A percentile compares a stretch with the other conserved stretches of the same genome.
These are phyloP conservation scores for Pyropia yezoensis DNA, from an alignment of 23 red algal species.

Conservation along the genomic window DNA sequence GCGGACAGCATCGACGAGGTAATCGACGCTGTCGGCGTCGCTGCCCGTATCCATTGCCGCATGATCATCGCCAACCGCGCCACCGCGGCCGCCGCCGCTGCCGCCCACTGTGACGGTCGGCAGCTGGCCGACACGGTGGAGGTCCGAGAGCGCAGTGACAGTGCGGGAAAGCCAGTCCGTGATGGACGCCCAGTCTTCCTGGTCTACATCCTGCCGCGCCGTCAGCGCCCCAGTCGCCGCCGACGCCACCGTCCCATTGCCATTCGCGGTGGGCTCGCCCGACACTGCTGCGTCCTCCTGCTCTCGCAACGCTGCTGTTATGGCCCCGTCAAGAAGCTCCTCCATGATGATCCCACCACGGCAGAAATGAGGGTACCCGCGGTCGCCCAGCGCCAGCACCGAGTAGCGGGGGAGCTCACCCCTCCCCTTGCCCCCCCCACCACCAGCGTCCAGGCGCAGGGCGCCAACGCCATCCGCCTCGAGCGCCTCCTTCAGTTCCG, in stretches of 20 bases:
- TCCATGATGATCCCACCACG: slow-evolving; percentile 25
- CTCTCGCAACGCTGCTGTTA: not conserved
- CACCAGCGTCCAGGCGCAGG: not conserved
- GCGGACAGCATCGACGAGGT: slow-evolving; percentile 21
- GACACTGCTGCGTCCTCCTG: not conserved
- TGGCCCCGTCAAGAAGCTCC: slow-evolving; percentile 22
- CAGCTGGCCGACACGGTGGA: not conserved
- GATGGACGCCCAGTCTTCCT: slow-evolving; percentile 87
- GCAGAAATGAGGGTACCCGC: slow-evolving; percentile 85
- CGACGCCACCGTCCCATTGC: too few relatives aligned
- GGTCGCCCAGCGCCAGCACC: slow-evolving; percentile 81
- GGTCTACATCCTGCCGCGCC: slow-evolving; percentile 40
- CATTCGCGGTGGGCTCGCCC: too few relatives aligned
- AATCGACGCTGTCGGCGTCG: slow-evolving; percentile 13
- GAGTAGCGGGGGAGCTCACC: slow-evolving; percentile 16
- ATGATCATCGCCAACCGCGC: not conserved
- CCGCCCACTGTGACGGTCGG: too few relatives aligned
- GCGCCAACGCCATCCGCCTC: slow-evolving; percentile 8
- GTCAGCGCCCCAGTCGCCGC: slow-evolving; percentile 1
- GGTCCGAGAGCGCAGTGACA: slow-evolving; percentile 4
- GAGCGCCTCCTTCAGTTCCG: slow-evolving; percentile 45
- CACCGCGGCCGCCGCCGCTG: too few relatives aligned
- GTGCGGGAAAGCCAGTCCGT: slow-evolving; percentile 41
- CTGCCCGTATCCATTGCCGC: not conserved
- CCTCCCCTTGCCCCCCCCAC: not conserved